Percentiles rank a stretch among this genome's conserved stretches.
phyloP scores from a whole-genome alignment of 768 basidiomycete genomes.

The Dioszegia aurantiaca region DNA sequence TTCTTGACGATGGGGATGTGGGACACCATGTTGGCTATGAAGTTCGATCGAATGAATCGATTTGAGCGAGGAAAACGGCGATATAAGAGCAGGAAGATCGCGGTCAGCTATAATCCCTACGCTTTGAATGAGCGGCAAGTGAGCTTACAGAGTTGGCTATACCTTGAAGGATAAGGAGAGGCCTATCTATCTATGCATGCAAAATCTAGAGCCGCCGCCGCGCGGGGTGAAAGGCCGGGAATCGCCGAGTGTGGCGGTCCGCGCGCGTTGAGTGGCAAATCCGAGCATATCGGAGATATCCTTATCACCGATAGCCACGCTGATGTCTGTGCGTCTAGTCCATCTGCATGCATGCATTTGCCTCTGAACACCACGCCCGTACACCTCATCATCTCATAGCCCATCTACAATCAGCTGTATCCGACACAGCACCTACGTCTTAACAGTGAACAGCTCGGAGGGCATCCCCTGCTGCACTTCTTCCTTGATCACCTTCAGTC shows the following conservation, averaged over 20 bases:
- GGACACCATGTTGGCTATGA: slow-evolving; percentile 43
- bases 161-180: slow-evolving; percentile 3
- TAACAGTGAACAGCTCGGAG: slow-evolving; percentile 73
- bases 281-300: slow-evolving; percentile 1
- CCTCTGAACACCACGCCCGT: too few relatives aligned
- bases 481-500: slow-evolving; percentile 67
- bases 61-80: background rate
- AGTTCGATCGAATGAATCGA: background rate
- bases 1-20: slow-evolving; percentile 81
- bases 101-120: slow-evolving; percentile 4
- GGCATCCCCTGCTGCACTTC: slow-evolving; percentile 81
- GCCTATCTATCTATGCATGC: background rate
- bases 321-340: too few relatives aligned
- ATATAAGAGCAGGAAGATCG: background rate
- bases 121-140: background rate
- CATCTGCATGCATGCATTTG: background rate
- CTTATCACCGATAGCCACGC: slow-evolving; percentile 11
- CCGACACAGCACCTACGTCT: slow-evolving; percentile 62
- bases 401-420: slow-evolving; percentile 17
- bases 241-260: background rate
- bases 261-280: too few relatives aligned
- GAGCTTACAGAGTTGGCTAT: background rate
- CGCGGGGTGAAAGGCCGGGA: background rate
- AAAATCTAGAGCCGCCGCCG: background rate
- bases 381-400: slow-evolving; percentile 18